Conservation (phyloP, 1,284 basidiomycete species). For the Ceratobasidium sp. region DNA sequence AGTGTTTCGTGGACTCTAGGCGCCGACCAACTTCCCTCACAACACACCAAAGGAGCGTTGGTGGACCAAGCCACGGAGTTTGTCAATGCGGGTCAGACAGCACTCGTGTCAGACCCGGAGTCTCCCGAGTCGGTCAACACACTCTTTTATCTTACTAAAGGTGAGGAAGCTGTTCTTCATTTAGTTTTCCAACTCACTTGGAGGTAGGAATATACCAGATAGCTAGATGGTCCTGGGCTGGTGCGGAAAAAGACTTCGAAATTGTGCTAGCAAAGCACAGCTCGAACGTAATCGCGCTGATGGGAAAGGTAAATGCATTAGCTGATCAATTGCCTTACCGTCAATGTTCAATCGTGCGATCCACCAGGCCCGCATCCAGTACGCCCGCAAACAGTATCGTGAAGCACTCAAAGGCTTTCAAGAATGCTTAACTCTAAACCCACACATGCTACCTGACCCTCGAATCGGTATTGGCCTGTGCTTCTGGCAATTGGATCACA, state of each 20-base stretch:
- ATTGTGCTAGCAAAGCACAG: constrained; percentile 83
- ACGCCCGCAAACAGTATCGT: constrained; percentile 81
- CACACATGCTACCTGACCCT: constrained; percentile 87
- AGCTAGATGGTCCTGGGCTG: constrained; percentile 82
- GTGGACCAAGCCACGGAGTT: constrained; percentile 77
- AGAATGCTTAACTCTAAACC: constrained; percentile 81
- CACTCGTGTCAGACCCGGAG: constrained; percentile 67
- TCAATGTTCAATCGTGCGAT: constrained; percentile 10
- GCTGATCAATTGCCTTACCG: background rate
- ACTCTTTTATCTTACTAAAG: constrained; percentile 76
- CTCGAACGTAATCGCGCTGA: constrained; percentile 83
- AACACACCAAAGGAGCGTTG: constrained; percentile 78
- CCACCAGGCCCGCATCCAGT: constrained; percentile 83
- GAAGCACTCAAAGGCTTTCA: constrained; percentile 88
- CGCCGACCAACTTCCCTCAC: constrained; percentile 73
- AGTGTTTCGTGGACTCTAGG: constrained; percentile 62
- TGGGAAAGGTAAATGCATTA: constrained; percentile 73
- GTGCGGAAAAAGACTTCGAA: constrained; percentile 84
- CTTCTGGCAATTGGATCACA: constrained; percentile 88
- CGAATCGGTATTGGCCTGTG: constrained; percentile 94
- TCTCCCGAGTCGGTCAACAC: constrained; percentile 59
- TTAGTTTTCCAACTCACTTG: constrained; percentile 45
- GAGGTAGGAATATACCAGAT: constrained; percentile 82
- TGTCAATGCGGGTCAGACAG: constrained; percentile 75
- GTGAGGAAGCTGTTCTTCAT: constrained; percentile 59